Conservation (phyloP, 2,329 filamentous ascomycete species). For the Colletotrichum camelliae region DNA sequence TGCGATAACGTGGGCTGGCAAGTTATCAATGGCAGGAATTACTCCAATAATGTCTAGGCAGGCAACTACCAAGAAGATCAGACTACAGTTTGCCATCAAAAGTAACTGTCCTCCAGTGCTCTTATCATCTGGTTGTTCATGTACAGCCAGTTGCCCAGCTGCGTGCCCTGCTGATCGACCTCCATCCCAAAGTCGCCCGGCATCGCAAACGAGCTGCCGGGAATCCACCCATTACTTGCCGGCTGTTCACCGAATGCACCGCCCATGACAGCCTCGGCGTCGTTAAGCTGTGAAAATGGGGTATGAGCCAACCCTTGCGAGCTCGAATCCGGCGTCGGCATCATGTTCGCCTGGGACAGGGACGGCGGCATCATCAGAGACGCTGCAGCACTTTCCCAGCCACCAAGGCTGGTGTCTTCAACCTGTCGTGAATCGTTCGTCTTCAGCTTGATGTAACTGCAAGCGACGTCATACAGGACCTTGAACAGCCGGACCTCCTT, state of each 20-base stretch:
- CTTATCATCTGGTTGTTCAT: constrained; percentile 25
- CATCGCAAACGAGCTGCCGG: background rate
- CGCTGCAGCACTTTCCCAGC: background rate
- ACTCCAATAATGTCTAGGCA: background rate
- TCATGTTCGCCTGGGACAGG: background rate
- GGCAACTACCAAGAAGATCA: fast-evolving
- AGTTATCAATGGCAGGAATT: background rate
- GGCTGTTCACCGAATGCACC: background rate
- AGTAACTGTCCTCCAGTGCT: constrained; percentile 20
- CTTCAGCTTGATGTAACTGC: constrained; percentile 26
- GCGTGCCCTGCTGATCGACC: constrained; percentile 16
- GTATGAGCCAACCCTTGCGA: background rate
- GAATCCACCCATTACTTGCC: background rate
- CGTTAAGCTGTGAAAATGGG: background rate
- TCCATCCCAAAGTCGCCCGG: constrained; percentile 14
- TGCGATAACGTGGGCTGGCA: fast-evolving
- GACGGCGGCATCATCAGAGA: background rate
- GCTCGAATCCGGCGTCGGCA: background rate
- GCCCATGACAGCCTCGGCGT: background rate
- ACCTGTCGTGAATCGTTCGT: background rate
- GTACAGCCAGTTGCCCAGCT: constrained; percentile 24
- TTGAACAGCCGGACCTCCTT: constrained; percentile 27
- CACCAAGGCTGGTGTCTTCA: background rate
- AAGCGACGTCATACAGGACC: constrained; percentile 26
- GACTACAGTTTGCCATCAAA: background rate